Evolutionary conservation across 2,329 filamentous ascomycete species (phyloP).

Genomic region (Aspergillus niger): DNA sequence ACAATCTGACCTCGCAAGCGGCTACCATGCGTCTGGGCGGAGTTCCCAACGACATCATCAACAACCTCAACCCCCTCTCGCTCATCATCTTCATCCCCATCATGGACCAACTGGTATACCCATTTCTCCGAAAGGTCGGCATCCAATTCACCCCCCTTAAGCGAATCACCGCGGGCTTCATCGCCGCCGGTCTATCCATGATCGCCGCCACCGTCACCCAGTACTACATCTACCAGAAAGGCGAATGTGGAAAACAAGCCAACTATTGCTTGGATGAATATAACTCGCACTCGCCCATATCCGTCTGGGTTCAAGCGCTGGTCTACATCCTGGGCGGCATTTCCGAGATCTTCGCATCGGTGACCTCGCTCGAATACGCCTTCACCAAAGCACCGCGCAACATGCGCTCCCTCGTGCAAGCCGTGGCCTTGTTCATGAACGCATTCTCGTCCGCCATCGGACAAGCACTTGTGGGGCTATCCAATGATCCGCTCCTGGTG

Average conservation of each 20-base stretch:
- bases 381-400: conserved; percentile 77
- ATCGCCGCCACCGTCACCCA: conserved; percentile 54
- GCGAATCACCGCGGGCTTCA: conserved; percentile 55
- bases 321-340: conserved; percentile 57
- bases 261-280: conserved; percentile 52
- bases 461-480: conserved; percentile 66
- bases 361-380: conserved; percentile 71
- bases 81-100: conserved; percentile 59
- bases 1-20: conserved; percentile 59
- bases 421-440: conserved; percentile 69
- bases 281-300: conserved; percentile 58
- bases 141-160: conserved; percentile 57
- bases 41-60: conserved; percentile 59
- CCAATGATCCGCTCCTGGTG: conserved; percentile 65
- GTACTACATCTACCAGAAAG: conserved; percentile 59
- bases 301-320: conserved; percentile 59
- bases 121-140: conserved; percentile 48
- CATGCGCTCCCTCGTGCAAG: conserved; percentile 75
- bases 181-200: conserved; percentile 52
- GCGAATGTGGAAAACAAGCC: conserved; percentile 60
- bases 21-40: conserved; percentile 56
- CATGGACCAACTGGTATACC: conserved; percentile 56
- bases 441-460: conserved; percentile 70
- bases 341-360: conserved; percentile 60
- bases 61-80: conserved; percentile 56